phyloP scores from a whole-genome alignment of 2,329 filamentous ascomycete species.

The Stachybotrys elegans region DNA sequence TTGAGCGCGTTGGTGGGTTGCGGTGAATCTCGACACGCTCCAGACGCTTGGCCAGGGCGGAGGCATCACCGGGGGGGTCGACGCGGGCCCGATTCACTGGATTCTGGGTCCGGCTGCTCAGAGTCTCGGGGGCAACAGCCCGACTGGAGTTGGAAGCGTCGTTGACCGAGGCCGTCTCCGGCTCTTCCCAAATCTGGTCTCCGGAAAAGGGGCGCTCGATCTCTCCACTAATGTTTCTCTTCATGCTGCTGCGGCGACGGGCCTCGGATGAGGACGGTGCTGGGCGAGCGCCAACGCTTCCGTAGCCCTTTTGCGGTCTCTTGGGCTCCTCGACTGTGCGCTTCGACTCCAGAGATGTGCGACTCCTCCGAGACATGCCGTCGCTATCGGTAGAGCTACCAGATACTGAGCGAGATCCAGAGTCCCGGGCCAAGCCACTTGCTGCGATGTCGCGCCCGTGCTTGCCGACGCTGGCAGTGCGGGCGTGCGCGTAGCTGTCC shows the following conservation, averaged over 20 bases:
- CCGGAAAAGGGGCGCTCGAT: slow-evolving; percentile 63
- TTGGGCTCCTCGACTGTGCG: slow-evolving; percentile 10
- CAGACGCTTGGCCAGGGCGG: slow-evolving; percentile 29
- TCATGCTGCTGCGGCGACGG: slow-evolving; percentile 59
- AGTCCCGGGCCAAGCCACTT: slow-evolving; percentile 40
- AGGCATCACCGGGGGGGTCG: slow-evolving; percentile 35
- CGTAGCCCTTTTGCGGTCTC: slow-evolving; percentile 34
- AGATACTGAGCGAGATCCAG: slow-evolving; percentile 41
- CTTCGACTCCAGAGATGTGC: slow-evolving; percentile 17
- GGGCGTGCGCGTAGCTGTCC: slow-evolving; percentile 65
- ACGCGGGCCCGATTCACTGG: slow-evolving; percentile 29
- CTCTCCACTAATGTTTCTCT: slow-evolving; percentile 67
- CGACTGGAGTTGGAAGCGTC: slow-evolving; percentile 11
- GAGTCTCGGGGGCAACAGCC: slow-evolving; percentile 25
- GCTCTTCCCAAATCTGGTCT: slow-evolving; percentile 87
- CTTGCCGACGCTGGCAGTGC: slow-evolving; percentile 52
- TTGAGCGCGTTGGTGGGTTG: slow-evolving; percentile 78
- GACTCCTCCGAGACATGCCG: slow-evolving; percentile 27
- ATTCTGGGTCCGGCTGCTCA: slow-evolving; percentile 26
- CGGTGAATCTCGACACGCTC: slow-evolving; percentile 70
- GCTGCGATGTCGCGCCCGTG: slow-evolving; percentile 42
- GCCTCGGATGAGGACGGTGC: slow-evolving; percentile 31
- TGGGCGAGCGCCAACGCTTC: slow-evolving; percentile 30
- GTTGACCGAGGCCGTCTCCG: slow-evolving; percentile 40
- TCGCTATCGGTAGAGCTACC: slow-evolving; percentile 48